Base-by-base conservation (phyloP, 2,329 filamentous ascomycete species). In the Apiospora kogelbergensis region DNA sequence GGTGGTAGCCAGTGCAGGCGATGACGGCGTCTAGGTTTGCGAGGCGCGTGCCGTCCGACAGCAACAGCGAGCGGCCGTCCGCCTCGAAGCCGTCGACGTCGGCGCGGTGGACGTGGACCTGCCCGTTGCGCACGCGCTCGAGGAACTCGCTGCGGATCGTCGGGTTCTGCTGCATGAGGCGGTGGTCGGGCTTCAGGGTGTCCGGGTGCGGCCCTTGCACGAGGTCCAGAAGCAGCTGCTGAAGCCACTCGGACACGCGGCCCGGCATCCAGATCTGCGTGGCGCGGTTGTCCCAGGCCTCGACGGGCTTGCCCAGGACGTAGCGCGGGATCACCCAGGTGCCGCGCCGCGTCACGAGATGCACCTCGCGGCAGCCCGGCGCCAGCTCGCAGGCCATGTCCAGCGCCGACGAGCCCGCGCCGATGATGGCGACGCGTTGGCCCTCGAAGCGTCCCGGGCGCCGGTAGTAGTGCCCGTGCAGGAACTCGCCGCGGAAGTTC, bases 401-500 rank as follows among this genome's bases (percentile, higher is more conserved):
- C n/a, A 80, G 76, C 4, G 80, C 80, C 6, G 78, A 80, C 41
- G 77, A 79, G 7, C 80, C 80, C 48, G 81, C 70, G 0, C 80
- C 80, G 53, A 82, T 75, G 37, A 82, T 71, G 9, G 76, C 79
- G 6, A 82, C 77, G 53, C 73, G 77, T 71, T 81, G 81, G 26
- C 79, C 79, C 60, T 78, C 77, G 68, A 79, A 81, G 0, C 70
- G 73, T 6, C 71, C 74, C 0, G 79, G 77, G 20, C 73, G 74
- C 64, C 80, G 76, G 70, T 82, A 82, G 40, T 72, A 72, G 69
- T 81, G 77, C 66, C 80, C 81, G 67, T 82, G 80, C 46, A 81
- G 57, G 48, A 81, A 74, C 66, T 78, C 71, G 6, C 78, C 78
- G 67, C 75, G 68, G 71, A 81, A 82, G 15, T 20, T 46, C 10